Evolutionary conservation across 2,329 filamentous ascomycete species (phyloP), one percentile per base, ranked within the genome.

Genomic region (Aspergillus puulaauensis): DNA sequence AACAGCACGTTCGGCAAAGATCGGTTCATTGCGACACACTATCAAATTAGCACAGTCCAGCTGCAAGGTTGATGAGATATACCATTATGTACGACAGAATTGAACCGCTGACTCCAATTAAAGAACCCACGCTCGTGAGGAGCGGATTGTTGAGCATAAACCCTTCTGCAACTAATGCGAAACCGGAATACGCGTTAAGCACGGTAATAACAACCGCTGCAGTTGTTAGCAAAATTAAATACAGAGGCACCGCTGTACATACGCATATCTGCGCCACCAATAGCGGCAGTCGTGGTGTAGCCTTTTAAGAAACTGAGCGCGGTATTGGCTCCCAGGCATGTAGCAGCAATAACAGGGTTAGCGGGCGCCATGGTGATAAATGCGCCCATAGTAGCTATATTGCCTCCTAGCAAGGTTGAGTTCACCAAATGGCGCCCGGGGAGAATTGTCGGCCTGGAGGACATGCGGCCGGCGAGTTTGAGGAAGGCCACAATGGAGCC

Each of bases 231-330:
- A 54, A 72, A 70, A 68, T 17, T 33, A 5, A 39, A 4, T 12
- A 11, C 9, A 15, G 12, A 31, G 9, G 6, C 12, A 23, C 2
- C 15, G n/a, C 6, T 7, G 14, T 39, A 68, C 72, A 39, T 77
- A 75, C 85, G 91, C 91, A 96, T 96, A 69, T 96, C 92, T 12
- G 91, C 91, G n/a, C 91, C 92, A 21, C 92, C 92, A 68, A 96
- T 96, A 0, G 90, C 90, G 2, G 91, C 84, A 0, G 92, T 96
- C 0, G 91, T 96, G 0, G 91, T 96, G 69, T 86, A 96, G 7
- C 92, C 92, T 72, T 96, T 93, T 61, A 89, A 77, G 73, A 96
- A 96, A 59, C 89, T 93, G 23, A 96, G 78, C 0, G 84, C 78
- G 0, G 91, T 87, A 70, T 90, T 96, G 41, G 89, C 89, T 24